Percentiles rank a stretch among this genome's conserved stretches.
These are phyloP conservation scores for Exophiala sp. DNA, from an alignment of 2,329 filamentous ascomycete species.

Conservation along the genomic window DNA sequence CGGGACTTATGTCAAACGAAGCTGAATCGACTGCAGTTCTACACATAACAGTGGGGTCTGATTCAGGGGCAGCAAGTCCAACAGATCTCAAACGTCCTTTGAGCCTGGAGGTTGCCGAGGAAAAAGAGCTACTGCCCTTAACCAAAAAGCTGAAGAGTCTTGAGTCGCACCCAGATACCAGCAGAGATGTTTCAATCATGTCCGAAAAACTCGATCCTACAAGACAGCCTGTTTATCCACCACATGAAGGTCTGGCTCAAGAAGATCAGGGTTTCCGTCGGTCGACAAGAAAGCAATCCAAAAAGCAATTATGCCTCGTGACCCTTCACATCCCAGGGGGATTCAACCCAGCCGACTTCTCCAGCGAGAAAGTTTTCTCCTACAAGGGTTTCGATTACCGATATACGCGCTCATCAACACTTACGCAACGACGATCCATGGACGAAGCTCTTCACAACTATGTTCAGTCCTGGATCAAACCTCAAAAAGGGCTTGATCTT, in stretches of 20 bases:
- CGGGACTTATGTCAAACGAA: no score
- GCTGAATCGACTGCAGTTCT: no score
- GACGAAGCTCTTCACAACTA: constrained; percentile 13
- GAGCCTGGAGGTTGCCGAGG: background rate
- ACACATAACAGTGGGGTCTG: no score
- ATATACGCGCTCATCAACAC: constrained; percentile 17
- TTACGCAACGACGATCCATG: constrained; percentile 20
- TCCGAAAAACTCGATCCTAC: background rate
- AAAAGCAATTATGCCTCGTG: background rate
- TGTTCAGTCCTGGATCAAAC: constrained; percentile 4
- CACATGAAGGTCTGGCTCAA: no score
- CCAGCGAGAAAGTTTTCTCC: constrained; percentile 14
- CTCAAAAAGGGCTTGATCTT: background rate
- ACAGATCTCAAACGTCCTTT: background rate
- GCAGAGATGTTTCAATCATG: background rate
- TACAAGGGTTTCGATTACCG: constrained; percentile 24
- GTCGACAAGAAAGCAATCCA: no score
- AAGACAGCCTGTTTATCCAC: no score
- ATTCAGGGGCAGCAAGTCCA: no score
- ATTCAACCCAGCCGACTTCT: constrained; percentile 14
- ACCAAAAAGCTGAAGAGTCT: background rate
- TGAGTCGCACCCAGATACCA: background rate
- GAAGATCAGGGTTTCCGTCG: background rate
- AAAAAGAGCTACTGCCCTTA: background rate
- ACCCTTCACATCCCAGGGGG: constrained; percentile 3